phyloP scores from a whole-genome alignment of 345 rosid genomes.

The Erodium maritimum region DNA sequence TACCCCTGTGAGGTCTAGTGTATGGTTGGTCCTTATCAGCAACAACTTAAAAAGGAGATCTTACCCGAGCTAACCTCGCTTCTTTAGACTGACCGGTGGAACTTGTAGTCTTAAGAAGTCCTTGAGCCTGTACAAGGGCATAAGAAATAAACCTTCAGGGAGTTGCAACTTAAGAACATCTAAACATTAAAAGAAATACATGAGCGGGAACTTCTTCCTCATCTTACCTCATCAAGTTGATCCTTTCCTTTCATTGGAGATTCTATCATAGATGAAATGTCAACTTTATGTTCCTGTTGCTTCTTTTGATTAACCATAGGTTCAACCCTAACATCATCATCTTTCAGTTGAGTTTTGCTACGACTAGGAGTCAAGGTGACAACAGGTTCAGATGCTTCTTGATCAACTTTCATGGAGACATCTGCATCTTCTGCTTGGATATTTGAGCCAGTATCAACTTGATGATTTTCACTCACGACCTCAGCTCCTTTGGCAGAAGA shows the following conservation, averaged over 20 bases:
- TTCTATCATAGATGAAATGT: constrained; percentile 29
- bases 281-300: constrained; percentile 31
- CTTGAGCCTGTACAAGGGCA: constrained; percentile 67
- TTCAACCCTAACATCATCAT: constrained; percentile 28
- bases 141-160: too few relatives aligned
- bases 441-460: constrained; percentile 19
- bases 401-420: constrained; percentile 29
- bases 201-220: not conserved
- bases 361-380: constrained; percentile 22
- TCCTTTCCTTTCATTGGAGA: constrained; percentile 49
- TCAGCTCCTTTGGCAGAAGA: constrained; percentile 38
- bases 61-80: constrained; percentile 95
- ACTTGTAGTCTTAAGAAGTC: constrained; percentile 68
- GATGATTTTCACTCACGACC: constrained; percentile 27
- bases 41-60: constrained; percentile 12
- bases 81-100: constrained; percentile 95
- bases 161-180: too few relatives aligned
- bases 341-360: constrained; percentile 22
- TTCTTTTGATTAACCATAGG: constrained; percentile 30
- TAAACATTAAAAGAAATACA: not conserved
- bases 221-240: constrained; percentile 82
- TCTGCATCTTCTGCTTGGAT: constrained; percentile 23
- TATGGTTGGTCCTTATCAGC: not conserved
- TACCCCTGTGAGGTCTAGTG: not conserved
- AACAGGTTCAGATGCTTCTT: constrained; percentile 31